A percentile compares a stretch with the other conserved stretches of the same genome.
Conservation (phyloP, 2,329 filamentous ascomycete species). For the Xylariaceae sp. region DNA sequence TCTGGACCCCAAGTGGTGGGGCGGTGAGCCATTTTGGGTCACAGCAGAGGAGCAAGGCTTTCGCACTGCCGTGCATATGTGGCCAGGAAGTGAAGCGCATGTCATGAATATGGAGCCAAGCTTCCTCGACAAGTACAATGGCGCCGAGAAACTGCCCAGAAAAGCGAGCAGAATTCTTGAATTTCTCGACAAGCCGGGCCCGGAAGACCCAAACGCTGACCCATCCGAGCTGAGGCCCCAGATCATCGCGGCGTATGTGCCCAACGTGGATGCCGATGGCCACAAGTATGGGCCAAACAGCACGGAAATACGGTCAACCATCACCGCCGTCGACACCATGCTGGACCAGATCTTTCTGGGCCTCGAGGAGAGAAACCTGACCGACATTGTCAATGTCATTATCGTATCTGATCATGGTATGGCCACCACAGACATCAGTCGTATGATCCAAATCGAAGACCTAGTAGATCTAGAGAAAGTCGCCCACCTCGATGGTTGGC, state of each 20-base stretch:
- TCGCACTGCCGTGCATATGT: conserved; percentile 88
- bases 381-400: conserved; percentile 83
- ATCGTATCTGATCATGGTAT: conserved; percentile 98
- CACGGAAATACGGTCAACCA: conserved; percentile 77
- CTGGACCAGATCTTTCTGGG: conserved; percentile 68
- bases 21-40: conserved; percentile 86
- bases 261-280: conserved; percentile 80
- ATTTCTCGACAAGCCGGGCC: conserved; percentile 76
- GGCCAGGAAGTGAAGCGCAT: conserved; percentile 91
- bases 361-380: conserved; percentile 74
- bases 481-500: conserved; percentile 88
- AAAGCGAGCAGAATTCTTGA: conserved; percentile 76
- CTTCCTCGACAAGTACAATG: conserved; percentile 79
- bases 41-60: conserved; percentile 80
- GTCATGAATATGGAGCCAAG: conserved; percentile 67
- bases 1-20: conserved; percentile 88
- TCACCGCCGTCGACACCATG: conserved; percentile 75
- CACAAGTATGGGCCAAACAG: conserved; percentile 91
- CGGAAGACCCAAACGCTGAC: conserved; percentile 47
- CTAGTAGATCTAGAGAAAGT: conserved; percentile 71
- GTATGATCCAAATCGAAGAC: conserved; percentile 85
- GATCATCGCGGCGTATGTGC: conserved; percentile 89
- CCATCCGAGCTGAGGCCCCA: conserved; percentile 63
- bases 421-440: conserved; percentile 78
- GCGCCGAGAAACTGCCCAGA: conserved; percentile 60